phyloP scores from a whole-genome alignment of 2,329 filamentous ascomycete species.

The Trichoderma sp. region DNA sequence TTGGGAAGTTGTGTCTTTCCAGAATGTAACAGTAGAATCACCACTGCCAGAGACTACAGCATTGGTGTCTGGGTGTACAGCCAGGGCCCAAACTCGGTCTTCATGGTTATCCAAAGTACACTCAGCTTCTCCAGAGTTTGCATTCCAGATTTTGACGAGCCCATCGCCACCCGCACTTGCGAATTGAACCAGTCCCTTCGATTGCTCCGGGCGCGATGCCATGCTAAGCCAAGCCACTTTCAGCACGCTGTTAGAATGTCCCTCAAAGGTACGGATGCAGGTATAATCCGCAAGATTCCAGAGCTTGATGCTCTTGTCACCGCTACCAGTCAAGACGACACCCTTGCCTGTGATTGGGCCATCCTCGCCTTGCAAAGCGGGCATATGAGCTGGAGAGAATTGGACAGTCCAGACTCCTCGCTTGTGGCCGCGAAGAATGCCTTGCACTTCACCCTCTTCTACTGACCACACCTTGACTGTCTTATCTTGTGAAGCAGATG shows the following conservation, averaged over 20 bases:
- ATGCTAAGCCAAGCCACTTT: slow-evolving; percentile 85
- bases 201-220: slow-evolving; percentile 50
- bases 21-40: slow-evolving; percentile 92
- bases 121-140: slow-evolving; percentile 78
- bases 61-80: slow-evolving; percentile 68
- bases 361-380: slow-evolving; percentile 70
- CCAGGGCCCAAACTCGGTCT: slow-evolving; percentile 90
- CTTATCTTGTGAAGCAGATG: slow-evolving; percentile 93
- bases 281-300: slow-evolving; percentile 93
- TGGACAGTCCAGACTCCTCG: slow-evolving; percentile 94
- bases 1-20: slow-evolving; percentile 84
- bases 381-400: slow-evolving; percentile 79
- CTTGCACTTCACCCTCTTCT: slow-evolving; percentile 85
- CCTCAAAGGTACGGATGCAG: slow-evolving; percentile 91
- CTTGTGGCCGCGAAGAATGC: slow-evolving; percentile 88
- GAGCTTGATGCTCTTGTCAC: slow-evolving; percentile 93
- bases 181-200: slow-evolving; percentile 67
- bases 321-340: slow-evolving; percentile 84
- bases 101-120: slow-evolving; percentile 96
- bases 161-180: slow-evolving; percentile 91
- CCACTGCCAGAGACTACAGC: slow-evolving; percentile 87
- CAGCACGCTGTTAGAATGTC: slow-evolving; percentile 91
- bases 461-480: slow-evolving; percentile 96
- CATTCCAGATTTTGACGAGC: slow-evolving; percentile 95
- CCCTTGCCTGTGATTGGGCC: slow-evolving; percentile 76